phyloP scores from a whole-genome alignment of 225 moss, liverwort and hornwort species.

The Climacium dendroides region DNA sequence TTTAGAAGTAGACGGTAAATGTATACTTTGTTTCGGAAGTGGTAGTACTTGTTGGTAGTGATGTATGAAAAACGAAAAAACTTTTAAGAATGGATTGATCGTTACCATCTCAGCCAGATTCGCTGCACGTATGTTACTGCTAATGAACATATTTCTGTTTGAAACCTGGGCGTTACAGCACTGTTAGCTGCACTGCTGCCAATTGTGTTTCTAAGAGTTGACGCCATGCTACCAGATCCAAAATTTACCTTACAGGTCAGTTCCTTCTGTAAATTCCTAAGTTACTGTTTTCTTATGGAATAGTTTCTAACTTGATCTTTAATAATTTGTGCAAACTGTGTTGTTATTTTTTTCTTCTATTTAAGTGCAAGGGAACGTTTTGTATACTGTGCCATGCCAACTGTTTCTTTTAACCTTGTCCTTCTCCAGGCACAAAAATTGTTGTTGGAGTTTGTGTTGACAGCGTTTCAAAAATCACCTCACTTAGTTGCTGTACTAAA shows the following conservation, averaged over 20 bases:
- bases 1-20: not conserved
- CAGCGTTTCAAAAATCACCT: slow-evolving; percentile 72
- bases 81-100: not conserved
- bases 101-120: not conserved
- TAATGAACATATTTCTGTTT: not conserved
- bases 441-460: slow-evolving; percentile 68
- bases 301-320: not conserved
- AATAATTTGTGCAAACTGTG: not conserved
- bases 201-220: slow-evolving; percentile 63
- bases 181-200: slow-evolving; percentile 75
- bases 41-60: not conserved
- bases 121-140: not conserved
- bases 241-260: slow-evolving; percentile 51
- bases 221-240: slow-evolving; percentile 90
- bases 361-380: not conserved
- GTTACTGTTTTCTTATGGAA: not conserved
- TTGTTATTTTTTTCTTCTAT: not conserved
- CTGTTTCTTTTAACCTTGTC: not conserved
- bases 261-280: not conserved
- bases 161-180: slow-evolving; percentile 30
- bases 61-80: not conserved
- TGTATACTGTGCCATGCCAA: not conserved
- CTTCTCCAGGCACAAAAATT: slow-evolving; percentile 46
- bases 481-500: slow-evolving; percentile 87
- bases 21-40: not conserved